These are phyloP conservation scores for Polytrichum formosum DNA, from an alignment of 225 moss, liverwort and hornwort genomes.

Conservation along the genomic window DNA sequence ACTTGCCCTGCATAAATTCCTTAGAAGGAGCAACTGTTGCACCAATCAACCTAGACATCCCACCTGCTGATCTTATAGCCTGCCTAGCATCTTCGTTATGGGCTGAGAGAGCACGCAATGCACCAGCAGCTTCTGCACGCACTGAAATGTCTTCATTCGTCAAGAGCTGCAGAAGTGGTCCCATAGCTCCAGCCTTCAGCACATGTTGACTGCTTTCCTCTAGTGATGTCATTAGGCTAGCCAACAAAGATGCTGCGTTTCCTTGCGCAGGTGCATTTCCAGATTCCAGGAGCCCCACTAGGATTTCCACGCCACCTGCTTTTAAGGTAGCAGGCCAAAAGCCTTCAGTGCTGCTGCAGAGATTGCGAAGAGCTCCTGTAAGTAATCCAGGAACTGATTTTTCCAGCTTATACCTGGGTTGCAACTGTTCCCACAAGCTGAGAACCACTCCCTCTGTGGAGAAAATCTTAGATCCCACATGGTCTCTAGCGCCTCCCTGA, in stretches of 20 bases:
- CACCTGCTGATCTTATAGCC: slow-evolving; percentile 72
- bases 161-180: slow-evolving; percentile 78
- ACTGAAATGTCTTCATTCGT: slow-evolving; percentile 72
- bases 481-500: slow-evolving; percentile 89
- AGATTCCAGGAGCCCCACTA: slow-evolving; percentile 64
- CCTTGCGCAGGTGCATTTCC: slow-evolving; percentile 70
- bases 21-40: slow-evolving; percentile 79
- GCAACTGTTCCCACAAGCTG: slow-evolving; percentile 94
- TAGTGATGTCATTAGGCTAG: slow-evolving; percentile 77
- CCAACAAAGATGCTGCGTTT: slow-evolving; percentile 85
- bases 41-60: slow-evolving; percentile 70
- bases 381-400: slow-evolving; percentile 84
- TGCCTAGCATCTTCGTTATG: slow-evolving; percentile 69
- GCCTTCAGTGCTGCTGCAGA: slow-evolving; percentile 88
- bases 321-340: slow-evolving; percentile 95
- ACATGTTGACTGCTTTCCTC: slow-evolving; percentile 69
- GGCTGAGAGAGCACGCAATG: slow-evolving; percentile 76
- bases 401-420: slow-evolving; percentile 58
- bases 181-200: slow-evolving; percentile 70
- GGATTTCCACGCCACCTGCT: slow-evolving; percentile 83
- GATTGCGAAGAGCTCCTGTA: slow-evolving; percentile 89
- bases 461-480: slow-evolving; percentile 95
- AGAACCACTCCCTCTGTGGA: slow-evolving; percentile 95
- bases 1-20: slow-evolving; percentile 69
- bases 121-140: slow-evolving; percentile 95